Base-by-base conservation (phyloP, 495 filamentous ascomycete genomes). In the Hypoxylon rickii region DNA sequence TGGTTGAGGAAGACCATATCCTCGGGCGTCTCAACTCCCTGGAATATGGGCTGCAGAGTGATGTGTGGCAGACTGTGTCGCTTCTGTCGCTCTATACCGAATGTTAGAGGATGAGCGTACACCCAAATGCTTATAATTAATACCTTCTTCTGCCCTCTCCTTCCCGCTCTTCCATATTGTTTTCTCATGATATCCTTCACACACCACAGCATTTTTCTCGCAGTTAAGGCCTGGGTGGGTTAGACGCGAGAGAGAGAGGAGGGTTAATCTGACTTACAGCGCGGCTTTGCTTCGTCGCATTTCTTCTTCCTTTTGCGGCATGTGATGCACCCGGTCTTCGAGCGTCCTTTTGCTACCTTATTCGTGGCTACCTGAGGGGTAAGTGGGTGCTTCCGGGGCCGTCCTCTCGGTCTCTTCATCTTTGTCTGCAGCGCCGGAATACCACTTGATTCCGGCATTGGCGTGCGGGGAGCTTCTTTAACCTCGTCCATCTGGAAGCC, bases 281-380 rank as follows among this genome's bases (percentile, higher is more conserved):
- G 76, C 47, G 92, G 92, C 64, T 92, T 95, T n/a, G 86, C 85
- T 76, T 97, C 92, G 67, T 96, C 92, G 73, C 92, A 97, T 76
- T 97, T 97, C 87, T 96, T 97, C 77, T 96, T 96, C 22, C 92
- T 79, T 64, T 88, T 87, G 49, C 92, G 82, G 76, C 92, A 97
- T 41, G 92, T 96, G 50, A 94, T 87, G 72, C 92, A 96, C 0
- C 92, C 92, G 2, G 92, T 96, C 76, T 96, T 96, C 52, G 90
- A 95, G 15, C 92, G 80, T n/a, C 88, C 89, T 63, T 95, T 94
- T 40, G 89, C 84, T 47, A 88, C 70, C 59, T 94, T 94, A 70
- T 77, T 82, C 21, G 70, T 66, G 10, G 63, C 52, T 31, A 70
- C 55, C 40, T 70, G 71, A 22, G 79, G 72, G 5, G 79, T 78